phyloP scores from a whole-genome alignment of 108 stramenopile genomes.

The Phaeodactylum tricornutum region DNA sequence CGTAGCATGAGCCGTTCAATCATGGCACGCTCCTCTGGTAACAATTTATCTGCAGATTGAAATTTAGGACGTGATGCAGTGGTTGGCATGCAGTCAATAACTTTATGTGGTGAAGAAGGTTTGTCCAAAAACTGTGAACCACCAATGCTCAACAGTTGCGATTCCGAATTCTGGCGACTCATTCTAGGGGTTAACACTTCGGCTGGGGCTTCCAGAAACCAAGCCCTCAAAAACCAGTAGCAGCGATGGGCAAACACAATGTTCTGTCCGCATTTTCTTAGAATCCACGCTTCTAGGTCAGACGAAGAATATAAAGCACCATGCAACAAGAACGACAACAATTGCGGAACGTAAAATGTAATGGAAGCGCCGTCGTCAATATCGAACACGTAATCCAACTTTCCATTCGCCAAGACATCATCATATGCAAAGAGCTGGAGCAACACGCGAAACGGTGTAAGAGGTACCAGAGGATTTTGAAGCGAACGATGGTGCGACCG shows the following conservation, averaged over 20 bases:
- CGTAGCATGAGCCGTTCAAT: conserved; percentile 56
- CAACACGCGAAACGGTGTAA: conserved; percentile 65
- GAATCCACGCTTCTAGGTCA: conserved; percentile 71
- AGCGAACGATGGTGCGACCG: conserved; percentile 5
- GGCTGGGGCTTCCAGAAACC: conserved; percentile 48
- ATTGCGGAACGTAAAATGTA: conserved; percentile 73
- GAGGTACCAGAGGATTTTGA: conserved; percentile 4
- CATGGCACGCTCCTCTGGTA: conserved; percentile 57
- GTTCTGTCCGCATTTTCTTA: conserved; percentile 54
- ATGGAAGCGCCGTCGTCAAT: conserved; percentile 42
- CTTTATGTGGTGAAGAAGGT: neutral
- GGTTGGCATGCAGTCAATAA: neutral
- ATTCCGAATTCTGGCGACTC: conserved; percentile 3
- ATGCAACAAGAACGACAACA: conserved; percentile 79
- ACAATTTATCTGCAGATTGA: conserved; percentile 24
- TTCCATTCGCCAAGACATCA: conserved; percentile 54
- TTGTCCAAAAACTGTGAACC: conserved; percentile 3
- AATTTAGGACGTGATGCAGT: neutral
- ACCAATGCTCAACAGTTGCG: neutral
- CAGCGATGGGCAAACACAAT: conserved; percentile 79
- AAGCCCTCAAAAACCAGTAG: conserved; percentile 81
- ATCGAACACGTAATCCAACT: conserved; percentile 55
- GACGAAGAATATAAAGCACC: conserved; percentile 63
- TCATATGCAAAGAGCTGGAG: conserved; percentile 81
- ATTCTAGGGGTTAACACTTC: neutral